Conservation (phyloP, 768 basidiomycete species). For the Termitomyces sp. region DNA sequence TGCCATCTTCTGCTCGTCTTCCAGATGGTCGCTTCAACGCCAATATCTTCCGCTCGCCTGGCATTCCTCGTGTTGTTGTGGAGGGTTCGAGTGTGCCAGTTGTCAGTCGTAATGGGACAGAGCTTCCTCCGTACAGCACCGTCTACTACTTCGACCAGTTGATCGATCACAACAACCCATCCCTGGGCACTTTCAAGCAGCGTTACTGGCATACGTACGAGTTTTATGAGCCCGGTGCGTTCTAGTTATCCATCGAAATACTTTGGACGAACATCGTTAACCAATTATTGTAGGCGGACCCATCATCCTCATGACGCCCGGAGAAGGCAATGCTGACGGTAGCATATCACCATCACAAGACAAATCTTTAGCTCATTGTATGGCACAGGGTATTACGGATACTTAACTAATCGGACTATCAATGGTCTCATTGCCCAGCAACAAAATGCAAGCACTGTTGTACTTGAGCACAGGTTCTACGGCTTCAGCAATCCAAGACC, state of each 20-base stretch:
- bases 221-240: conserved; percentile 49
- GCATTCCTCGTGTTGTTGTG: conserved; percentile 26
- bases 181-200: conserved; percentile 70
- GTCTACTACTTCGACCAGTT: conserved; percentile 54
- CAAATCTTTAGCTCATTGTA: neutral
- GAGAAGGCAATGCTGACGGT: conserved; percentile 56
- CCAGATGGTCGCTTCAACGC: conserved; percentile 36
- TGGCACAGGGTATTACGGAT: conserved; percentile 37
- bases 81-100: conserved; percentile 27
- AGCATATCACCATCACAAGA: conserved; percentile 1
- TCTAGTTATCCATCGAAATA: neutral
- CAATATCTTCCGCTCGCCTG: conserved; percentile 35
- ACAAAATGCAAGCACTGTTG: conserved; percentile 54
- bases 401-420: conserved; percentile 60
- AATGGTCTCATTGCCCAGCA: conserved; percentile 61
- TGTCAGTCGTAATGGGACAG: conserved; percentile 36
- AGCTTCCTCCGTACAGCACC: conserved; percentile 38
- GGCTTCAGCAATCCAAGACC: conserved; percentile 68
- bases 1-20: conserved; percentile 17
- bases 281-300: conserved; percentile 39
- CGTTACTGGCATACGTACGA: conserved; percentile 69
- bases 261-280: neutral
- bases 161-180: conserved; percentile 50
- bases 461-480: conserved; percentile 72
- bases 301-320: conserved; percentile 61